A percentile compares a stretch with the other conserved stretches of the same genome.
Evolutionary conservation across 2,329 filamentous ascomycete species (phyloP).

Genomic region (Monilinia vaccinii-corymbosi): DNA sequence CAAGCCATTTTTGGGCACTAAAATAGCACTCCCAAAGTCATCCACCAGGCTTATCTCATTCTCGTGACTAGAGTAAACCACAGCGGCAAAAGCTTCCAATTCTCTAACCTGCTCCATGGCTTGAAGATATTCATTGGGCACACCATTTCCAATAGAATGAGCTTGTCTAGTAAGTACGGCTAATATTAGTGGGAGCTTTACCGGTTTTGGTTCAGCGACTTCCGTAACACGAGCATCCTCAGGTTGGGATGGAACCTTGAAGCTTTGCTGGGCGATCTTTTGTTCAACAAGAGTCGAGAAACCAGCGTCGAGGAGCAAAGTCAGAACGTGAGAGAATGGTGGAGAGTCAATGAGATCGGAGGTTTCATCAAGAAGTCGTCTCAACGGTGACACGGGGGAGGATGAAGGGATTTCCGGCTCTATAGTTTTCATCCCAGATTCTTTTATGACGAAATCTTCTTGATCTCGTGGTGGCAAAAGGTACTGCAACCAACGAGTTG

Average conservation of each 20-base stretch:
- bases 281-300: constrained; percentile 78
- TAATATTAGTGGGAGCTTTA: constrained; percentile 80
- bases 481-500: constrained; percentile 62
- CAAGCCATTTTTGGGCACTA: constrained; percentile 15
- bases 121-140: constrained; percentile 60
- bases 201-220: constrained; percentile 40
- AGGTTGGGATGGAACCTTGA: constrained; percentile 46
- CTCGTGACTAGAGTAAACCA: constrained; percentile 83
- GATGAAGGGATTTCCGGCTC: constrained; percentile 34
- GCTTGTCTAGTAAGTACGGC: constrained; percentile 88
- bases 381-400: constrained; percentile 41
- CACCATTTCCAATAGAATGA: constrained; percentile 75
- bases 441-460: constrained; percentile 74
- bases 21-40: constrained; percentile 15
- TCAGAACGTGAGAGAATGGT: constrained; percentile 77
- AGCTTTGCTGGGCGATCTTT: constrained; percentile 71
- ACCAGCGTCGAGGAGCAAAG: constrained; percentile 74
- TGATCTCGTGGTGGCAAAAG: constrained; percentile 71
- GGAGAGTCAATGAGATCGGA: constrained; percentile 93
- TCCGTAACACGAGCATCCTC: constrained; percentile 37
- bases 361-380: constrained; percentile 87
- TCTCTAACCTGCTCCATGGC: constrained; percentile 70
- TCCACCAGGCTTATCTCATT: constrained; percentile 43
- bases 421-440: constrained; percentile 64
- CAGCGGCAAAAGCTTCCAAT: constrained; percentile 74